Base-by-base conservation (phyloP, 805 yeast genomes). In the Zygosaccharomyces pseudorouxii region DNA sequence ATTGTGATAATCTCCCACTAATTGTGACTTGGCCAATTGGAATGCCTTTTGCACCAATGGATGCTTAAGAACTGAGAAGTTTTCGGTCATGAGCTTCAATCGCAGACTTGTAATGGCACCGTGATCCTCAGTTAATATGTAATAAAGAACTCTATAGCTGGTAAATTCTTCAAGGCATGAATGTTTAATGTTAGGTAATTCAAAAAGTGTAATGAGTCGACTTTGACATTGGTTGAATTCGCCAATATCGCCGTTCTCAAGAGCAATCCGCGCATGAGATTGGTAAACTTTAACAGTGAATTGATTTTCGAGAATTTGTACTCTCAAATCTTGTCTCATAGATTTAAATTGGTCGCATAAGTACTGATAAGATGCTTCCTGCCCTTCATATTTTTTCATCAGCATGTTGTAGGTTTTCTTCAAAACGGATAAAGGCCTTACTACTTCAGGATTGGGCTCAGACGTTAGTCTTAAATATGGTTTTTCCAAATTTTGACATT, bases 141-240 rank as follows among this genome's bases (percentile, higher is more conserved):
- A 77, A 64, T 90, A 90, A 3, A 89, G 71, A 10, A 89, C 73
- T 47, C 89, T 73, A 65, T 87, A 90, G 41, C 87, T 75, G 35
- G 80, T 66, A 58, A 87, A 88, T 61, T 90, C 97, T 41, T 74
- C 70, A 55, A 73, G 67, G 47, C 71, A 71, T 11, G 71, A 63
- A 9, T 72, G 69, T 3, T 63, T 55, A n/a, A 69, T 62, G 7
- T 68, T 65, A 5, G 71, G 70, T 20, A 59, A 57, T 23, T 71
- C 77, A 60, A 84, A 90, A 20, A 90, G 70, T 39, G 76, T 72
- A 53, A 79, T 79, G 44, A 93, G 69, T 58, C 89, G 88, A 12
- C 95, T 80, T 65, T 86, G 95, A 64, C 98, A 93, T 65, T 92
- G 97, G 69, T 93, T 93, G 65, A 86, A 89, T 65, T 93, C 98